phyloP scores from a whole-genome alignment of 2,329 filamentous ascomycete genomes.

The Tolypocladium album region DNA sequence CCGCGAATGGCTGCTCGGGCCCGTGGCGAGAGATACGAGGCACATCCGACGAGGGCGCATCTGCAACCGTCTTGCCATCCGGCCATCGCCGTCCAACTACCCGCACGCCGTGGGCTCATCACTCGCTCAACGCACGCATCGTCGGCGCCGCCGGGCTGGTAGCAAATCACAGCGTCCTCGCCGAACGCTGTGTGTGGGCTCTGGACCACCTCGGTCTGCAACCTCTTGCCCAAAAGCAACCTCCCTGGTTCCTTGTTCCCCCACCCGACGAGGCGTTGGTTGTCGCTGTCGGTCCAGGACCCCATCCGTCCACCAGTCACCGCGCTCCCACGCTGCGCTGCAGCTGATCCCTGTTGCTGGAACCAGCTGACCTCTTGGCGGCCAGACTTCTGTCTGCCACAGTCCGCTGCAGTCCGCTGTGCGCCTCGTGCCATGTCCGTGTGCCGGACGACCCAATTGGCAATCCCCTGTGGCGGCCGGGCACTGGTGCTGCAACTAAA shows the following conservation, averaged over 20 bases:
- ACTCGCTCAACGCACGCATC: neutral
- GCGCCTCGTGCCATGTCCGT: neutral
- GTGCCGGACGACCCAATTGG: neutral
- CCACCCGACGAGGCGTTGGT: neutral
- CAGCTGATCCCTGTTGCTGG: neutral
- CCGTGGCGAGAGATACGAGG: neutral
- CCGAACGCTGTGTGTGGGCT: neutral
- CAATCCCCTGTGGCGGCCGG: neutral
- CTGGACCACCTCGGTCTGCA: neutral
- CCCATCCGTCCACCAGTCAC: neutral
- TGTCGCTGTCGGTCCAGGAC: neutral
- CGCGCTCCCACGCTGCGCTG: neutral
- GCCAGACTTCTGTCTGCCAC: neutral
- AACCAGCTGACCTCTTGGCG: neutral
- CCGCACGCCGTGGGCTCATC: neutral
- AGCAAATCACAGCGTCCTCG: constrained; percentile 1
- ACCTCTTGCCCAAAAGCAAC: neutral
- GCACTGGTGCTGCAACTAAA: neutral
- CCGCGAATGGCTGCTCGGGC: neutral
- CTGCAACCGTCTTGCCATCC: neutral
- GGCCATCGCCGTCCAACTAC: neutral
- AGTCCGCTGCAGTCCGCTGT: neutral
- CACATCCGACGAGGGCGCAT: neutral
- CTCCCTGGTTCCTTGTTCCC: neutral
- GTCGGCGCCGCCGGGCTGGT: constrained; percentile 1